phyloP scores from a whole-genome alignment of 306 rosid genomes.

The Dalbergia cochinchinensis region DNA sequence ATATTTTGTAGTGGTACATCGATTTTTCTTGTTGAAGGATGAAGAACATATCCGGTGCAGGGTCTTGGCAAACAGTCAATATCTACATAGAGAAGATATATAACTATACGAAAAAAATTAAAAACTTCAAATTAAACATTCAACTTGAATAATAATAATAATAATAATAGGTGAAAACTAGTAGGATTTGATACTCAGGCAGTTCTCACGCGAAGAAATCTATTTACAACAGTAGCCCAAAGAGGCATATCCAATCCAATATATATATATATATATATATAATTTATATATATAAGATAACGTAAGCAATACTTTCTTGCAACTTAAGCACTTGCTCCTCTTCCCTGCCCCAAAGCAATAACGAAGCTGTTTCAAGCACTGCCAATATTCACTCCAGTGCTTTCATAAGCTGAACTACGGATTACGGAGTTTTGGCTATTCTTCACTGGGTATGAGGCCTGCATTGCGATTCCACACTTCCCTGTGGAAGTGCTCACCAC shows the following conservation, averaged over 20 bases:
- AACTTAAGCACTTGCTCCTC: slow-evolving; percentile 19
- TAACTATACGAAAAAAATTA: slow-evolving; percentile 19
- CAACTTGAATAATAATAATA: slow-evolving; percentile 23
- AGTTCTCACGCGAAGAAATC: slow-evolving; percentile 29
- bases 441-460: slow-evolving; percentile 87
- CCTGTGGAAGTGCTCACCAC: slow-evolving; percentile 47
- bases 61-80: neutral
- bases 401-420: slow-evolving; percentile 27
- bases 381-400: slow-evolving; percentile 49
- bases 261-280: neutral
- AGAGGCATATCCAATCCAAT: slow-evolving; percentile 2
- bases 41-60: slow-evolving; percentile 15
- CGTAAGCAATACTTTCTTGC: slow-evolving; percentile 27
- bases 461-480: slow-evolving; percentile 86
- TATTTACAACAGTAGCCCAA: slow-evolving; percentile 45
- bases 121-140: slow-evolving; percentile 32
- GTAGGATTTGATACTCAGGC: slow-evolving; percentile 37
- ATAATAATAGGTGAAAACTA: slow-evolving; percentile 34
- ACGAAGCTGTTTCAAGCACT: slow-evolving; percentile 47
- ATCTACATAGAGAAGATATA: slow-evolving; percentile 2
- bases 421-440: slow-evolving; percentile 46
- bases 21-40: neutral
- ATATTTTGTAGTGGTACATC: neutral
- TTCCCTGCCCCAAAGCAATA: neutral
- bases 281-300: neutral